Percentiles rank a stretch among this genome's conserved stretches.
Evolutionary conservation across 169 alveolate species (phyloP).

Genomic region (Amoebophrya sp.): DNA sequence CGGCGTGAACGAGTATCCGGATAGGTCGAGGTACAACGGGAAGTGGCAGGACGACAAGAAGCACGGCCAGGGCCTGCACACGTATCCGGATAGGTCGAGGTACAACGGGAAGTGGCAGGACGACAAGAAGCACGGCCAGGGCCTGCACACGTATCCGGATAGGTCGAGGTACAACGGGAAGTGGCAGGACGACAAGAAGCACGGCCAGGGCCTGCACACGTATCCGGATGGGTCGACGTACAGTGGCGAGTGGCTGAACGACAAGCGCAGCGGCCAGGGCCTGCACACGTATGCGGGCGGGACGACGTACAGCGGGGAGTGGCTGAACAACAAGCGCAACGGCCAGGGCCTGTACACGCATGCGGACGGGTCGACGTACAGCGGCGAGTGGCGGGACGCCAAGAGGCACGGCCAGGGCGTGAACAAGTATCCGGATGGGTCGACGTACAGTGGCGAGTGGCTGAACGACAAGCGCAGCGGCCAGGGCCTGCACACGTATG

Average conservation of each 20-base stretch:
- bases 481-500: slow-evolving; percentile 77
- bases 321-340: slow-evolving; percentile 80
- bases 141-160: not conserved
- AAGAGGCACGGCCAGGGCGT: slow-evolving; percentile 82
- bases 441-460: slow-evolving; percentile 87
- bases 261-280: not conserved
- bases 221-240: not conserved
- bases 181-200: not conserved
- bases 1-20: slow-evolving; percentile 72
- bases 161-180: not conserved
- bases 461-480: slow-evolving; percentile 80
- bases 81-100: not conserved
- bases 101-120: not conserved
- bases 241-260: not conserved
- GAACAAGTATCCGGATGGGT: slow-evolving; percentile 62
- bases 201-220: not conserved
- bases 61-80: not conserved
- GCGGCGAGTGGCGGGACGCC: slow-evolving; percentile 86
- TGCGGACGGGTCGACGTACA: slow-evolving; percentile 77
- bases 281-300: not conserved
- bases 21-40: slow-evolving; percentile 65
- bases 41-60: not conserved
- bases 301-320: not conserved
- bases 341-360: slow-evolving; percentile 78
- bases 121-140: not conserved